phyloP scores from a whole-genome alignment of 805 yeast species.

The Suhomyces sp. region DNA sequence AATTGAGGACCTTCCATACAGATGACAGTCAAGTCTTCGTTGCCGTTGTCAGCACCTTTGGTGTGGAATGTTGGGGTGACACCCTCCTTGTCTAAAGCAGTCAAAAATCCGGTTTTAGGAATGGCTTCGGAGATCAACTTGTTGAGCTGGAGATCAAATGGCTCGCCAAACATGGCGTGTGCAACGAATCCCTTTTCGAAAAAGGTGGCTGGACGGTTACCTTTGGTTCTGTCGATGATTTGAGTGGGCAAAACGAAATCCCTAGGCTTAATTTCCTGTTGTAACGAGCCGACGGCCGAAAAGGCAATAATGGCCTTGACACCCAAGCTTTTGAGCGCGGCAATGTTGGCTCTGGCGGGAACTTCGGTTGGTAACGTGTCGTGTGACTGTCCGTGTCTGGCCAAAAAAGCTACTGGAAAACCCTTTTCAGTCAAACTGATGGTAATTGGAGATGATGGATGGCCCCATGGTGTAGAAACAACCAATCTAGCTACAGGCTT shows the following conservation, averaged over 20 bases:
- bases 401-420: conserved; percentile 86
- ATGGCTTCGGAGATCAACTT: conserved; percentile 54
- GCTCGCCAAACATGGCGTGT: conserved; percentile 96
- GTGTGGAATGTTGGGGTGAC: conserved; percentile 56
- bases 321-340: conserved; percentile 86
- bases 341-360: conserved; percentile 91
- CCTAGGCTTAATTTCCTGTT: conserved; percentile 83
- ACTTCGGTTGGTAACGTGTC: conserved; percentile 88
- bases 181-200: conserved; percentile 94
- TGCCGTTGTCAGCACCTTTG: conserved; percentile 51
- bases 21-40: conserved; percentile 75
- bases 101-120: conserved; percentile 47
- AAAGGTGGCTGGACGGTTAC: conserved; percentile 84
- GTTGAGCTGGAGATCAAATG: conserved; percentile 77
- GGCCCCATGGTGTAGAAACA: conserved; percentile 95
- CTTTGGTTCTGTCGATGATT: conserved; percentile 95
- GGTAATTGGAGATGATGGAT: conserved; percentile 91
- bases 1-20: conserved; percentile 99
- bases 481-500: conserved; percentile 82
- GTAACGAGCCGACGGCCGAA: conserved; percentile 94
- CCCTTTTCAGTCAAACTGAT: conserved; percentile 75
- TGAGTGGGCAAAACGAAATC: conserved; percentile 97
- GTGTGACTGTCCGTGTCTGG: conserved; percentile 92
- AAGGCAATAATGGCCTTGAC: conserved; percentile 88
- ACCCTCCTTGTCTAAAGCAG: conserved; percentile 43